These are phyloP conservation scores for Nothophaeocryptopus gaeumannii DNA, from an alignment of 2,329 filamentous ascomycete genomes.

Conservation along the genomic window DNA sequence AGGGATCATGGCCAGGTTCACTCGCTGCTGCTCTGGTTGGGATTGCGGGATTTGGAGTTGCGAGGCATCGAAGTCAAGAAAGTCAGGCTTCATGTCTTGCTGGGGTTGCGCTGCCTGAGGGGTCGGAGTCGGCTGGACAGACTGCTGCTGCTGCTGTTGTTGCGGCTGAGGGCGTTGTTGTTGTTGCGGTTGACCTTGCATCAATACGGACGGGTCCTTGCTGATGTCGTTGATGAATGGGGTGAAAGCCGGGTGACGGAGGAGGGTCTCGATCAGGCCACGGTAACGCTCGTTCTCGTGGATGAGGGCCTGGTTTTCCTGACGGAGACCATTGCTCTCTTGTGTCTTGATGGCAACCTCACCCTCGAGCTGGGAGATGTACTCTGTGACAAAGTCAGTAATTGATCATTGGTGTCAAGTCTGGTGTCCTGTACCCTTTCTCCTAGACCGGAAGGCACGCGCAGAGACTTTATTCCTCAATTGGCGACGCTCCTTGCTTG, in stretches of 20 bases:
- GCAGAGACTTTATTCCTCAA: slow-evolving; percentile 99
- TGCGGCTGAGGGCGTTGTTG: slow-evolving; percentile 29
- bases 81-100: slow-evolving; percentile 36
- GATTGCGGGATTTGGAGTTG: slow-evolving; percentile 35
- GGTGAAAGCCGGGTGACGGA: slow-evolving; percentile 48
- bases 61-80: slow-evolving; percentile 37
- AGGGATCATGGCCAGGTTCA: slow-evolving; percentile 79
- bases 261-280: slow-evolving; percentile 74
- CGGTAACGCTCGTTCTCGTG: slow-evolving; percentile 55
- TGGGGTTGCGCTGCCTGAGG: slow-evolving; percentile 23
- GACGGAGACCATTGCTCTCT: slow-evolving; percentile 76
- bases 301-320: slow-evolving; percentile 66
- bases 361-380: slow-evolving; percentile 88
- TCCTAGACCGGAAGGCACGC: slow-evolving; percentile 92
- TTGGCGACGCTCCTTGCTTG: slow-evolving; percentile 92
- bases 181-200: slow-evolving; percentile 30
- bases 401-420: not conserved
- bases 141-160: slow-evolving; percentile 20
- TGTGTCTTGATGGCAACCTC: slow-evolving; percentile 63
- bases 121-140: slow-evolving; percentile 17
- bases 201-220: slow-evolving; percentile 39
- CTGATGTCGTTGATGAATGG: slow-evolving; percentile 47
- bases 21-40: slow-evolving; percentile 42
- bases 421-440: slow-evolving; percentile 72
- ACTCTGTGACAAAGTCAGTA: slow-evolving; percentile 70